Percentiles rank a stretch among this genome's conserved stretches.
Conservation (phyloP, 495 filamentous ascomycete species). For the Platismatia glauca region DNA sequence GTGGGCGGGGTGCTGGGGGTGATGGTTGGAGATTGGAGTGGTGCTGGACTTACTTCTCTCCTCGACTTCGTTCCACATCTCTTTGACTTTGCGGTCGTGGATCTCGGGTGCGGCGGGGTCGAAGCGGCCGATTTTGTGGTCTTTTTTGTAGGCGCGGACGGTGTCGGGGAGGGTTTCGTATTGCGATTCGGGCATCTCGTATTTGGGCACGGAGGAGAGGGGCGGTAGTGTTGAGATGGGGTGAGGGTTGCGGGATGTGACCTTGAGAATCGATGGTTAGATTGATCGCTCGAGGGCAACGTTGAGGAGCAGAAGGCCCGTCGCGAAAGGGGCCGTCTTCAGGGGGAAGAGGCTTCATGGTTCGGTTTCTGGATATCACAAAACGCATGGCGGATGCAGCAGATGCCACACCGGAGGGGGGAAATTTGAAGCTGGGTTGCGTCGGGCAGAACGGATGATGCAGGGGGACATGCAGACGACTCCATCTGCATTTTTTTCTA, state of each 20-base stretch:
- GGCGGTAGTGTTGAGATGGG: constrained; percentile 61
- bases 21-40: too few species aligned
- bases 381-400: background rate
- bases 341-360: background rate
- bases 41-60: constrained; percentile 41
- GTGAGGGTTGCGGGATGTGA: constrained; percentile 45
- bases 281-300: background rate
- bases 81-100: constrained; percentile 59
- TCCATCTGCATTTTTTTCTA: background rate
- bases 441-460: background rate
- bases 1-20: background rate
- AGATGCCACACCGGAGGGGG: background rate
- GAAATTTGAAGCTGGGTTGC: background rate
- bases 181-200: constrained; percentile 65
- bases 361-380: background rate
- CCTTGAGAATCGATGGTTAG: constrained; percentile 9
- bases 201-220: constrained; percentile 73
- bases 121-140: constrained; percentile 86
- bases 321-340: background rate
- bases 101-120: constrained; percentile 68
- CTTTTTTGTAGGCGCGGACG: constrained; percentile 88
- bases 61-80: constrained; percentile 55
- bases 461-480: background rate
- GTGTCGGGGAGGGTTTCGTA: constrained; percentile 79
- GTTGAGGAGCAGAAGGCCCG: background rate